Percentiles rank a stretch among this genome's conserved stretches.
Evolutionary conservation across 257 asterid species (phyloP).

Genomic region (Penstemon eatonii): DNA sequence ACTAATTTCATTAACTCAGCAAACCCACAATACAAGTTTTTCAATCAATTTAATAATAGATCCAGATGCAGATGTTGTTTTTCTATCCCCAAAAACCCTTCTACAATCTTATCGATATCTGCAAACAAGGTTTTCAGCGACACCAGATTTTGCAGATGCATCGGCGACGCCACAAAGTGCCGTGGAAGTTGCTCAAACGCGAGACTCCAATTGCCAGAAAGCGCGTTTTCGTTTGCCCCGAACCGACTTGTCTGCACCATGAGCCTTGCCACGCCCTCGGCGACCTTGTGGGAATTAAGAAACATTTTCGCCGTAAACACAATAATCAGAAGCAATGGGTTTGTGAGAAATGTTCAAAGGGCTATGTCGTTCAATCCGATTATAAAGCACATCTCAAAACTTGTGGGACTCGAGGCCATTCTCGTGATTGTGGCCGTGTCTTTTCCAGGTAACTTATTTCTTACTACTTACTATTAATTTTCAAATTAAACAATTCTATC

Average conservation of each 20-base stretch:
- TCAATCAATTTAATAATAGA: conserved; percentile 31
- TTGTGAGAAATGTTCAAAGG: too few species aligned
- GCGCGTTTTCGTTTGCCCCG: conserved; percentile 76
- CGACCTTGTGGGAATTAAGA: conserved; percentile 72
- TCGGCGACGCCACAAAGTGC: conserved; percentile 86
- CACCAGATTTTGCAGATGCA: conserved; percentile 97
- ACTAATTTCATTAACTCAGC: too few species aligned
- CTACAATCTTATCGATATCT: conserved; percentile 91
- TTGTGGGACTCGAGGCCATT: too few species aligned
- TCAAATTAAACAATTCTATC: too few species aligned
- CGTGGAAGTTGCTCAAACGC: conserved; percentile 79
- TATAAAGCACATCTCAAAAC: too few species aligned
- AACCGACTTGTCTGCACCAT: conserved; percentile 70
- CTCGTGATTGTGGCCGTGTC: too few species aligned
- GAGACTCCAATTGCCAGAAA: conserved; percentile 49
- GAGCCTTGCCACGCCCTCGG: conserved; percentile 78
- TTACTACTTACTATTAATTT: too few species aligned
- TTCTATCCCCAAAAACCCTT: conserved; percentile 78
- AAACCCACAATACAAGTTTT: too few species aligned
- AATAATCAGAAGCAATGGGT: too few species aligned
- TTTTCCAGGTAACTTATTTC: too few species aligned
- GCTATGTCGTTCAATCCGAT: too few species aligned
- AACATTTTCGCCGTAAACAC: too few species aligned
- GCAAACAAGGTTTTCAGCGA: conserved; percentile 91
- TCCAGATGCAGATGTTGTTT: conserved; percentile 96